phyloP scores from a whole-genome alignment of 2,329 filamentous ascomycete genomes.

The Arthrobotrys sphaeroides region DNA sequence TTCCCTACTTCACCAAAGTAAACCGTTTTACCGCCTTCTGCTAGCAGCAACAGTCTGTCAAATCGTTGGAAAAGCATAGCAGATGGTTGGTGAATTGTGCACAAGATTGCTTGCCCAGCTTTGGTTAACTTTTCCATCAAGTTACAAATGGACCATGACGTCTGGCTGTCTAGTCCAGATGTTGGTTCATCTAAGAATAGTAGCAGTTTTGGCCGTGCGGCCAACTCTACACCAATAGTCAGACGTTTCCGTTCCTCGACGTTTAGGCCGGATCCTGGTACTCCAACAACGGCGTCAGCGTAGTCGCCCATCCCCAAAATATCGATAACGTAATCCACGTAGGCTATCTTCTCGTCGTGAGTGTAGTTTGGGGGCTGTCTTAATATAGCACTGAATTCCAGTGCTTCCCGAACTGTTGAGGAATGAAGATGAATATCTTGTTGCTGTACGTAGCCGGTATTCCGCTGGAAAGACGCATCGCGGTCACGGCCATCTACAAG shows the following conservation, averaged over 20 bases:
- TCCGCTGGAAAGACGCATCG: conserved; percentile 85
- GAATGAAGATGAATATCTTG: conserved; percentile 89
- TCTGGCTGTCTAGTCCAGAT: conserved; percentile 91
- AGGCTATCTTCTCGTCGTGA: conserved; percentile 79
- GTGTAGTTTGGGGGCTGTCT: conserved; percentile 81
- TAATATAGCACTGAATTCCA: conserved; percentile 84
- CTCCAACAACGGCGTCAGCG: conserved; percentile 88
- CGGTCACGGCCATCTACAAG: conserved; percentile 77
- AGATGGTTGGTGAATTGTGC: conserved; percentile 96
- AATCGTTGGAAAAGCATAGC: conserved; percentile 94
- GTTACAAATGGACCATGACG: conserved; percentile 89
- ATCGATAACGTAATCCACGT: conserved; percentile 90
- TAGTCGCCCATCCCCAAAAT: conserved; percentile 90
- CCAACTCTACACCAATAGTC: conserved; percentile 95
- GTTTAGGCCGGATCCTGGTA: conserved; percentile 85
- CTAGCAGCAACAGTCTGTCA: conserved; percentile 81
- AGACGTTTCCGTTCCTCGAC: conserved; percentile 73
- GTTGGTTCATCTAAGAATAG: conserved; percentile 96
- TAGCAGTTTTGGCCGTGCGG: conserved; percentile 86
- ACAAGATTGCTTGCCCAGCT: conserved; percentile 90
- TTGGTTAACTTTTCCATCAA: conserved; percentile 89
- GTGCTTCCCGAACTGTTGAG: conserved; percentile 84
- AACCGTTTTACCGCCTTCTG: conserved; percentile 77
- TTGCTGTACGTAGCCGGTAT: conserved; percentile 91
- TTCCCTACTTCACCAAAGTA: conserved; percentile 83